phyloP scores from a whole-genome alignment of 345 rosid genomes.

The Eucalyptus curtisii region DNA sequence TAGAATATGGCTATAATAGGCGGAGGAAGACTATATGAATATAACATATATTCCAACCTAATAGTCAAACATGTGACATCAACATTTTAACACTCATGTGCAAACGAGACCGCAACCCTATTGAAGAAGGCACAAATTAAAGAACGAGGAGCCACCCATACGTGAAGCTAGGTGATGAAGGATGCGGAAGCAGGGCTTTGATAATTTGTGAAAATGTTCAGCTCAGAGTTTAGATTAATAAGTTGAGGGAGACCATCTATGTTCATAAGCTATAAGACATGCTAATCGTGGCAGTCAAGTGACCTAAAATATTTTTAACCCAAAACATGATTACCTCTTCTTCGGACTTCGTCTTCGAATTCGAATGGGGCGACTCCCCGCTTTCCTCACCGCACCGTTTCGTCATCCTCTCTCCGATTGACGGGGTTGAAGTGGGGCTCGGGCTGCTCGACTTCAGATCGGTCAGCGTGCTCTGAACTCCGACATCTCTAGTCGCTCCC shows the following conservation, averaged over 20 bases:
- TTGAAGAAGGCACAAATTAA: neutral
- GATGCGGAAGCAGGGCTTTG: neutral
- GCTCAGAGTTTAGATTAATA: neutral
- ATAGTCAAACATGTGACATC: neutral
- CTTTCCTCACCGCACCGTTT: neutral
- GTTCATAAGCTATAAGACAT: neutral
- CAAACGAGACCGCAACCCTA: neutral
- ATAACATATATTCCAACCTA: neutral
- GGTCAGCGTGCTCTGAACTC: conserved; percentile 68
- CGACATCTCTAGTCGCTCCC: conserved; percentile 60
- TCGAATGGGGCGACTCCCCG: neutral
- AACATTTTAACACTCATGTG: neutral
- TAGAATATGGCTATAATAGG: neutral
- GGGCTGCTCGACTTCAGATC: conserved; percentile 12
- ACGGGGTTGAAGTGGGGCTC: conserved; percentile 58
- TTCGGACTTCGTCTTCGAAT: neutral
- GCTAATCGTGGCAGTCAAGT: neutral
- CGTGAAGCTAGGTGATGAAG: neutral
- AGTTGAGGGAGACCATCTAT: neutral
- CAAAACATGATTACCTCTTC: neutral
- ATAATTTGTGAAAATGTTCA: neutral
- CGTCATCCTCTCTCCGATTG: neutral
- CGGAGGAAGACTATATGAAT: neutral
- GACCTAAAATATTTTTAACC: neutral
- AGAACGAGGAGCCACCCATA: neutral